Conservation (phyloP, 1,284 basidiomycete species). For the Ganoderma resinaceum region DNA sequence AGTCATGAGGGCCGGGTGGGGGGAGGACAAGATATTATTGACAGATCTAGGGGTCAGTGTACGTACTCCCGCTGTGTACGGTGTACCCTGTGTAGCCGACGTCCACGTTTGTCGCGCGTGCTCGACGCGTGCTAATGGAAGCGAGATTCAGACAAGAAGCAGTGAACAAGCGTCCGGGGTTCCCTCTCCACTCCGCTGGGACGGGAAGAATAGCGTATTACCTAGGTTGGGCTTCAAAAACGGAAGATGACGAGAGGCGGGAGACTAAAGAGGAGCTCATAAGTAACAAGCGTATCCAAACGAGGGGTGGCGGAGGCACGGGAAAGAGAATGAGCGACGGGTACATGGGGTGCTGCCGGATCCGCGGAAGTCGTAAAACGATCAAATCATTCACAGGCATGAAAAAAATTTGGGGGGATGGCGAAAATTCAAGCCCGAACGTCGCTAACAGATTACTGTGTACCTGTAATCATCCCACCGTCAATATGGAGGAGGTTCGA, state of each 20-base stretch:
- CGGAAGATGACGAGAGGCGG: slow-evolving; percentile 11
- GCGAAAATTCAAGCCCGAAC: slow-evolving; percentile 9
- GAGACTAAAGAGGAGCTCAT: slow-evolving; percentile 25
- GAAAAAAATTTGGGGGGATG: slow-evolving; percentile 7
- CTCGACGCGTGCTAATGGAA: slow-evolving; percentile 1
- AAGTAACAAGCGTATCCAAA: slow-evolving; percentile 37
- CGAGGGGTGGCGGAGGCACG: slow-evolving; percentile 31
- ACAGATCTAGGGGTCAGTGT: slow-evolving; percentile 12
- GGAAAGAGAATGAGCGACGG: slow-evolving; percentile 28
- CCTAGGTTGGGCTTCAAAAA: slow-evolving; percentile 22
- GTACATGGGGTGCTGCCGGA: slow-evolving; percentile 28
- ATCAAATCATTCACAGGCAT: slow-evolving; percentile 28
- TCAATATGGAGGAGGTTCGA: slow-evolving; percentile 4
- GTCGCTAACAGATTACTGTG: slow-evolving; percentile 26
- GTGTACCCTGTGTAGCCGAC: neutral
- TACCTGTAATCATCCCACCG: slow-evolving; percentile 14
- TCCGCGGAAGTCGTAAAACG: slow-evolving; percentile 22
- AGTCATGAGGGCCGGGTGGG: neutral
- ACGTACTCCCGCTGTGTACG: slow-evolving; percentile 14
- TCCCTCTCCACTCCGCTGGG: slow-evolving; percentile 21
- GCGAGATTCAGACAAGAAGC: slow-evolving; percentile 16
- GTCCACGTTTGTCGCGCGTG: slow-evolving; percentile 6
- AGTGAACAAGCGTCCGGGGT: neutral
- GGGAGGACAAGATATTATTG: slow-evolving; percentile 18
- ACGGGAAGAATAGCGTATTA: slow-evolving; percentile 26